Conservation (phyloP, 805 yeast species). For the Lachancea mirantina region DNA sequence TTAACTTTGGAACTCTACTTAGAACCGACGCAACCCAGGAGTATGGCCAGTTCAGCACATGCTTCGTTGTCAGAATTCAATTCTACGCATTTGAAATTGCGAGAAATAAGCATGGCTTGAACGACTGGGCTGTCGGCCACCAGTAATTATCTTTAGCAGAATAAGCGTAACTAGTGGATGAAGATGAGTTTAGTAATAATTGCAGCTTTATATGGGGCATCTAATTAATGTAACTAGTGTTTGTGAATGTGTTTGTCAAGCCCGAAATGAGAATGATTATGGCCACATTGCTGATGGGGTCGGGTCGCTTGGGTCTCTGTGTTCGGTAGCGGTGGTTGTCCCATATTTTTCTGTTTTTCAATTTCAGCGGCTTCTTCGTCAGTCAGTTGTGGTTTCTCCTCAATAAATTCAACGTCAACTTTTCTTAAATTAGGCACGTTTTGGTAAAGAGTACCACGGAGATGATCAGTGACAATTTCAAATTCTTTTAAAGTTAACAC, state of each 20-base stretch:
- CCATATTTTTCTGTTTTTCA: constrained; percentile 9
- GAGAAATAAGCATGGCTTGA: constrained; percentile 82
- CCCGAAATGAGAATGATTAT: constrained; percentile 19
- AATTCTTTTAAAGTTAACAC: constrained; percentile 36
- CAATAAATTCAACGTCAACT: constrained; percentile 36
- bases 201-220: too few relatives aligned
- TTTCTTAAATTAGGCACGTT: constrained; percentile 40
- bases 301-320: constrained; percentile 2
- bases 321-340: constrained; percentile 5
- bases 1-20: constrained; percentile 88
- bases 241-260: constrained; percentile 17
- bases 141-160: constrained; percentile 8
- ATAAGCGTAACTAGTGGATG: too few relatives aligned
- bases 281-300: constrained; percentile 13
- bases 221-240: too few relatives aligned
- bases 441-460: constrained; percentile 30
- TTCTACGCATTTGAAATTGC: constrained; percentile 92
- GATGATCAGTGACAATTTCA: constrained; percentile 35
- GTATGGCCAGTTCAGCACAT: constrained; percentile 76
- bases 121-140: constrained; percentile 71
- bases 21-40: constrained; percentile 67
- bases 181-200: too few relatives aligned
- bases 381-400: constrained; percentile 25
- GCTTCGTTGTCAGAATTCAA: constrained; percentile 88
- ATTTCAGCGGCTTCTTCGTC: constrained; percentile 17